A percentile compares a stretch with the other conserved stretches of the same genome.
phyloP scores from a whole-genome alignment of 2,329 filamentous ascomycete genomes.

The Phialemonium atrogriseum region DNA sequence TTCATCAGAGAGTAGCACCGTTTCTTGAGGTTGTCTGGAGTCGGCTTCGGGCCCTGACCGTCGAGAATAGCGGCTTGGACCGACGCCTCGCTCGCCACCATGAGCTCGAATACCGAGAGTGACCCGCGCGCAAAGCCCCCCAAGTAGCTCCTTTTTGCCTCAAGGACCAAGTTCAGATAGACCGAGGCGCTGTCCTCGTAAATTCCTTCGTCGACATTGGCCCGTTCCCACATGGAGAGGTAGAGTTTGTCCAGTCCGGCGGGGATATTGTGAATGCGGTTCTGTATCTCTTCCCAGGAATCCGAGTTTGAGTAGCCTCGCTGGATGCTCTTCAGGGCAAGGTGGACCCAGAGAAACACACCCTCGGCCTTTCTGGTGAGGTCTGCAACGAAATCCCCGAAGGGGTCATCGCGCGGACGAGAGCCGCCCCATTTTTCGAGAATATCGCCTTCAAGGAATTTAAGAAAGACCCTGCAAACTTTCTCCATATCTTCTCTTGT shows the following conservation, averaged over 20 bases:
- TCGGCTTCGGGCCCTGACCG: too few relatives aligned
- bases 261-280: neutral
- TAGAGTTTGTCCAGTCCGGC: neutral
- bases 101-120: too few relatives aligned
- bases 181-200: neutral
- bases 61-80: too few relatives aligned
- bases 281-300: neutral
- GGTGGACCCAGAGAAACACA: neutral
- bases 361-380: too few relatives aligned
- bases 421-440: too few relatives aligned
- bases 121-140: too few relatives aligned
- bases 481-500: neutral
- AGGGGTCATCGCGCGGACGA: too few relatives aligned
- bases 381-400: too few relatives aligned
- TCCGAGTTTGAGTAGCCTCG: neutral
- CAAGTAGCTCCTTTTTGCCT: too few relatives aligned
- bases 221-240: neutral
- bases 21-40: too few relatives aligned
- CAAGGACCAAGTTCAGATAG: neutral
- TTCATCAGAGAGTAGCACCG: too few relatives aligned
- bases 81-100: too few relatives aligned
- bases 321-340: conserved; percentile 1
- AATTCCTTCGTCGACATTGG: neutral
- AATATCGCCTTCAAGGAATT: neutral
- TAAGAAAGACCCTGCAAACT: neutral